These are phyloP conservation scores for Globisporangium solare DNA, from an alignment of 352 stramenopile species.

Conservation along the genomic window DNA sequence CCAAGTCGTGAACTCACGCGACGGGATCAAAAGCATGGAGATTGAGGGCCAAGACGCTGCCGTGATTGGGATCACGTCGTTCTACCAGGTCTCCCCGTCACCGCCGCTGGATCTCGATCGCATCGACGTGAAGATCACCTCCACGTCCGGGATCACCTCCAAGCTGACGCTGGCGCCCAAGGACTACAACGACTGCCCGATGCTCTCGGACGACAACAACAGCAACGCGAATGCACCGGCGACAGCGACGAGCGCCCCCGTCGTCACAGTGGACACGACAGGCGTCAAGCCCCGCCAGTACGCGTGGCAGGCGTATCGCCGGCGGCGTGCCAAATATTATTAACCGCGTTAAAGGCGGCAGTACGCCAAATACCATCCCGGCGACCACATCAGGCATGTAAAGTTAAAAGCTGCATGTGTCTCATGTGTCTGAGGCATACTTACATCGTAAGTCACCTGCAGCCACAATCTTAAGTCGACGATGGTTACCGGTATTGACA, in stretches of 20 bases:
- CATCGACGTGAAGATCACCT: no score
- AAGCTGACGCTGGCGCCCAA: conserved; percentile 19
- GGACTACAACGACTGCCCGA: conserved; percentile 36
- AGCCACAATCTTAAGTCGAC: no score
- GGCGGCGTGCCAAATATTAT: conserved; percentile 27
- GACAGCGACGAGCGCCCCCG: conserved; percentile 12
- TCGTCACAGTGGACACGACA: conserved; percentile 23
- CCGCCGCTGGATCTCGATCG: no score
- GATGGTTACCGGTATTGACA: no score
- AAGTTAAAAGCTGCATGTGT: no score
- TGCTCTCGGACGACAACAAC: conserved; percentile 27
- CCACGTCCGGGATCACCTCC: no score
- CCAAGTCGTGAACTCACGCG: conserved; percentile 48
- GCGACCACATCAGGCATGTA: no score
- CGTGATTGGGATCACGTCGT: no score
- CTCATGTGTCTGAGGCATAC: no score
- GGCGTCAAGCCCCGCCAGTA: conserved; percentile 29
- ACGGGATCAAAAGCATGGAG: conserved; percentile 34
- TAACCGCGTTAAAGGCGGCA: not conserved
- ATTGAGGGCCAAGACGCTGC: conserved; percentile 4
- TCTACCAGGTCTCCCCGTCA: no score
- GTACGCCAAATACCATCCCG: no score
- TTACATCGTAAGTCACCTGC: no score
- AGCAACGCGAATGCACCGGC: conserved; percentile 16
- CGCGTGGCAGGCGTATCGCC: conserved; percentile 34